phyloP scores from a whole-genome alignment of 176 grass and related monocot genomes.

The Tillandsia leiboldiana region DNA sequence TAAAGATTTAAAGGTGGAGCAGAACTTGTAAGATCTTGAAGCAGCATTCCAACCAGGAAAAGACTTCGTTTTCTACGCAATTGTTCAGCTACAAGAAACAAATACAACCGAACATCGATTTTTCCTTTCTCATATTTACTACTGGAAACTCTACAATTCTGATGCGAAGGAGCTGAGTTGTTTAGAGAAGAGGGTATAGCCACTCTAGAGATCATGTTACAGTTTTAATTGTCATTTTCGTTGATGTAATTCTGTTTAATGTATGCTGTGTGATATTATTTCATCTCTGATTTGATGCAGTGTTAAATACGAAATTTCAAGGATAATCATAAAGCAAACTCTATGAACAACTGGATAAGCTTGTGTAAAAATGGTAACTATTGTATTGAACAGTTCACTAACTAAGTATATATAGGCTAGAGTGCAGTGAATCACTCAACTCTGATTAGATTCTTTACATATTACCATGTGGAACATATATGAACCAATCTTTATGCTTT shows the following conservation, averaged over 20 bases:
- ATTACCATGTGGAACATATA: no score
- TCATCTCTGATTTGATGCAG: no score
- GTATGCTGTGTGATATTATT: no score
- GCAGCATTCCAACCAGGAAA: constrained; percentile 56
- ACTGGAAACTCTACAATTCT: not conserved
- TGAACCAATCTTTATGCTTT: not conserved
- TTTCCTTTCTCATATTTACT: not conserved
- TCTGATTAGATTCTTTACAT: not conserved
- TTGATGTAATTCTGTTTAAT: no score
- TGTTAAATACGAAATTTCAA: no score
- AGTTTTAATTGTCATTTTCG: no score
- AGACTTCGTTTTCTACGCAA: constrained; percentile 46
- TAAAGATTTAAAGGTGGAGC: constrained; percentile 46
- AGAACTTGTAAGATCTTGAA: constrained; percentile 58
- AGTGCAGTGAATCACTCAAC: no score
- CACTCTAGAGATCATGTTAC: no score
- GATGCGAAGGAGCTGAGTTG: not conserved
- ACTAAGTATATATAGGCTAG: not conserved
- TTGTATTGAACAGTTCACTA: not conserved
- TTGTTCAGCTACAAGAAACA: constrained; percentile 29
- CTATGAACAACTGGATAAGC: no score
- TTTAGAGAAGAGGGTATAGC: not conserved
- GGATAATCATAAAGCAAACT: no score
- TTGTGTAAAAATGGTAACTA: not conserved
- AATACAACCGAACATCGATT: constrained; percentile 1